phyloP scores from a whole-genome alignment of 208 protist genomes.

The Crithidia fasciculata region DNA sequence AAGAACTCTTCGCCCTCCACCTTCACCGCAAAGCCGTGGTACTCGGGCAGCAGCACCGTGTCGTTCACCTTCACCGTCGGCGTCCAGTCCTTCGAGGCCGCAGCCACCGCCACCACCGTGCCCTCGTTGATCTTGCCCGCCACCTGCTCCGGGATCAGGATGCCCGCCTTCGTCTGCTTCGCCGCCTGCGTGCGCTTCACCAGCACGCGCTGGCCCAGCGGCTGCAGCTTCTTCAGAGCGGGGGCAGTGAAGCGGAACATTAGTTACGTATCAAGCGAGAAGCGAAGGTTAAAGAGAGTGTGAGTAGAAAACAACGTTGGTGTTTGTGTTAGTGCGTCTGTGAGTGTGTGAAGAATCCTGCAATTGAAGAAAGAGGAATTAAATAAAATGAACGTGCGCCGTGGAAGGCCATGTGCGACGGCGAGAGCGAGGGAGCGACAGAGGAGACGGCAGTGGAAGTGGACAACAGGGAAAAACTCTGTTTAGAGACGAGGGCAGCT shows the following conservation, averaged over 20 bases:
- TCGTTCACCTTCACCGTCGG: slow-evolving; percentile 91
- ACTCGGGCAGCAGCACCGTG: slow-evolving; percentile 92
- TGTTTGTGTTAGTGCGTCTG: background rate
- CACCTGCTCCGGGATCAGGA: slow-evolving; percentile 93
- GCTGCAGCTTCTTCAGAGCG: slow-evolving; percentile 89
- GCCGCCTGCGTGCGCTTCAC: slow-evolving; percentile 87
- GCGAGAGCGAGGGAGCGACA: no score
- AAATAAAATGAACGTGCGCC: no score
- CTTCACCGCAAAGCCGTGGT: slow-evolving; percentile 87
- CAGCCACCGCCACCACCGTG: slow-evolving; percentile 88
- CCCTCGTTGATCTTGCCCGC: slow-evolving; percentile 93
- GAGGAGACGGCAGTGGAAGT: no score
- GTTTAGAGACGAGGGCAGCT: no score
- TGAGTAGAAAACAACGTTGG: background rate
- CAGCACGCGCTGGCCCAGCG: slow-evolving; percentile 90
- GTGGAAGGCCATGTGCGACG: no score
- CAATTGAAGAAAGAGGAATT: background rate
- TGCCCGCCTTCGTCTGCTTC: slow-evolving; percentile 91
- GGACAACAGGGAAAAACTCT: no score
- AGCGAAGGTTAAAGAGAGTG: slow-evolving; percentile 20
- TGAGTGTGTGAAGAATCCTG: slow-evolving; percentile 5
- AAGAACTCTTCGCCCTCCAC: slow-evolving; percentile 93
- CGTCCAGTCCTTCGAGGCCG: slow-evolving; percentile 90
- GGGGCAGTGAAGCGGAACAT: slow-evolving; percentile 86
- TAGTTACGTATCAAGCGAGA: background rate